phyloP scores from a whole-genome alignment of 495 filamentous ascomycete species.

The Penicillium soppii region DNA sequence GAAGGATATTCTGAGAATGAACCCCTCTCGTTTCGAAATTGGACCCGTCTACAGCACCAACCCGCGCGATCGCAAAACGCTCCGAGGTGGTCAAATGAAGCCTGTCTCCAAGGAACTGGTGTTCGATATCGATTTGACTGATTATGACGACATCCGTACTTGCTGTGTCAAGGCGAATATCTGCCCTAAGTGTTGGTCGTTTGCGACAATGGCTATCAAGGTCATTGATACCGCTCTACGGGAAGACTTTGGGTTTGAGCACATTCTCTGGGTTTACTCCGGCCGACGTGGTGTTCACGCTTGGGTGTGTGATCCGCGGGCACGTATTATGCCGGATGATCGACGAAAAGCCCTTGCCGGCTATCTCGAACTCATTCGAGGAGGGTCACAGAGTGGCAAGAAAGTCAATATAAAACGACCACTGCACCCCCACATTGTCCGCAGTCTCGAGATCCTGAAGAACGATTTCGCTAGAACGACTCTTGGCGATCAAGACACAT shows the following conservation, averaged over 20 bases:
- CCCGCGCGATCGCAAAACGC: constrained; percentile 86
- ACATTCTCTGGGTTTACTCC: constrained; percentile 98
- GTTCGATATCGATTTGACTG: constrained; percentile 98
- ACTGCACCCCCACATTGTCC: constrained; percentile 83
- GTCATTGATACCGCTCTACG: constrained; percentile 81
- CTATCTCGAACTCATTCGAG: constrained; percentile 84
- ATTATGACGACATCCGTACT: constrained; percentile 95
- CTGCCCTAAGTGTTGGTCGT: constrained; percentile 91
- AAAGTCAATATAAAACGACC: constrained; percentile 83
- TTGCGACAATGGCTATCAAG: constrained; percentile 96
- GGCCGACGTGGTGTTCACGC: constrained; percentile 95
- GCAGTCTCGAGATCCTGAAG: constrained; percentile 80
- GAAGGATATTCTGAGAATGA: constrained; percentile 82
- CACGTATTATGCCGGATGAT: constrained; percentile 77
- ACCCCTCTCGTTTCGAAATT: constrained; percentile 95
- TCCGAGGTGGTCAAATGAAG: constrained; percentile 63
- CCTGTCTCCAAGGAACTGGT: constrained; percentile 89
- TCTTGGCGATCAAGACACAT: constrained; percentile 83
- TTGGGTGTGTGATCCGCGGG: constrained; percentile 94
- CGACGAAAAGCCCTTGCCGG: constrained; percentile 78
- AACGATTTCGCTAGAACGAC: constrained; percentile 78
- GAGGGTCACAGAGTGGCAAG: constrained; percentile 81
- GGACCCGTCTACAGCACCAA: constrained; percentile 93
- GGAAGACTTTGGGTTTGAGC: constrained; percentile 93
- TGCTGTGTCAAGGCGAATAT: constrained; percentile 94